phyloP scores from a whole-genome alignment of 2,329 filamentous ascomycete genomes.

The Clonostachys chloroleuca region DNA sequence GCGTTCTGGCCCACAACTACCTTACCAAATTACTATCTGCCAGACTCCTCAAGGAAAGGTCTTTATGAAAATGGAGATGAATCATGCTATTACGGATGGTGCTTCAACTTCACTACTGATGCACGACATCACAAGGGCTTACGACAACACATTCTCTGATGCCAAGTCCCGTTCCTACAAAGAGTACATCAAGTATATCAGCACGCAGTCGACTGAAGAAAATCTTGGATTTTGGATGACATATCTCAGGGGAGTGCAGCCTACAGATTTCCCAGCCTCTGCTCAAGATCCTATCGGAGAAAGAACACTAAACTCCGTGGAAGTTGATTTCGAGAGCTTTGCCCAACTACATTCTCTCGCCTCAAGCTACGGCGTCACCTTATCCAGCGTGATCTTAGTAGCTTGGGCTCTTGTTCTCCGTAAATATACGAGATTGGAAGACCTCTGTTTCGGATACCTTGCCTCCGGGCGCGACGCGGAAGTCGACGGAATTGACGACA shows the following conservation, averaged over 20 bases:
- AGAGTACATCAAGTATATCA: slow-evolving; percentile 10
- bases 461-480: slow-evolving; percentile 47
- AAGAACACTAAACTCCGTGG: slow-evolving; percentile 1
- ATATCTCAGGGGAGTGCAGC: neutral
- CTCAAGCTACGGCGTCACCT: slow-evolving; percentile 27
- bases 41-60: slow-evolving; percentile 5
- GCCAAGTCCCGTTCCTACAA: slow-evolving; percentile 6
- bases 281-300: neutral
- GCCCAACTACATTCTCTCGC: neutral
- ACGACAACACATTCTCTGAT: slow-evolving; percentile 5
- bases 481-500: slow-evolving; percentile 38
- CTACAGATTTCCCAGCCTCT: slow-evolving; percentile 1
- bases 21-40: slow-evolving; percentile 16
- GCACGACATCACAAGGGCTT: slow-evolving; percentile 18
- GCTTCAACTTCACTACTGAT: slow-evolving; percentile 19
- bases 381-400: slow-evolving; percentile 44
- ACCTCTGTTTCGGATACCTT: slow-evolving; percentile 50
- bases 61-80: slow-evolving; percentile 23
- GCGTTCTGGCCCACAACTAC: slow-evolving; percentile 5
- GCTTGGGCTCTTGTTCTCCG: slow-evolving; percentile 46
- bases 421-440: slow-evolving; percentile 36
- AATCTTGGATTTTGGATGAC: slow-evolving; percentile 12
- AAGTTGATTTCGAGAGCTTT: slow-evolving; percentile 6
- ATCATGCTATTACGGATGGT: slow-evolving; percentile 25
- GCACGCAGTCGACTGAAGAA: slow-evolving; percentile 1